Percentiles rank a stretch among this genome's conserved stretches.
Evolutionary conservation across 139 green algal species (phyloP).

Genomic region (Micractinium conductrix): DNA sequence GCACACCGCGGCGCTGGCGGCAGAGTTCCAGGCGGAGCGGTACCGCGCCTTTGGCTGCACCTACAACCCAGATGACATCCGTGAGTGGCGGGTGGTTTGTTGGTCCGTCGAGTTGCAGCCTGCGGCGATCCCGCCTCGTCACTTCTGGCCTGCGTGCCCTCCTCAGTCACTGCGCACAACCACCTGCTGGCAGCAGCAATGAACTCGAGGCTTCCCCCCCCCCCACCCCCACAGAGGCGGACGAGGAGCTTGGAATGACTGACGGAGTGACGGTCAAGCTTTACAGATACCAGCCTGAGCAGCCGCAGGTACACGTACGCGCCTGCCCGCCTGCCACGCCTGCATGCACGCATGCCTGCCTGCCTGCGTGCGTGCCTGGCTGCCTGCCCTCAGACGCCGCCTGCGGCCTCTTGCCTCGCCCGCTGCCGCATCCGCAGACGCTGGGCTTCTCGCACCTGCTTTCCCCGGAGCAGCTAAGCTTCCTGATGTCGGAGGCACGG

Average conservation of each 20-base stretch:
- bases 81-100: neutral
- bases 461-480: neutral
- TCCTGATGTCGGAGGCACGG: constrained; percentile 20
- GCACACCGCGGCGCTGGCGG: constrained; percentile 6
- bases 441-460: constrained; percentile 23
- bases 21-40: constrained; percentile 1
- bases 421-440: neutral
- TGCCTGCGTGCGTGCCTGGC: neutral
- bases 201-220: neutral
- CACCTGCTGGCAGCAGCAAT: too few relatives aligned
- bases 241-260: constrained; percentile 14
- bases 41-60: constrained; percentile 8
- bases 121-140: too few relatives aligned
- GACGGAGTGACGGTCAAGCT: constrained; percentile 18
- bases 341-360: neutral
- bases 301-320: constrained; percentile 22
- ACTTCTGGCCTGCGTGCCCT: too few relatives aligned
- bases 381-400: neutral
- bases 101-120: neutral
- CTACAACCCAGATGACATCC: constrained; percentile 32
- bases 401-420: neutral
- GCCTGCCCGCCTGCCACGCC: too few relatives aligned
- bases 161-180: too few relatives aligned
- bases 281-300: neutral
- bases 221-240: constrained; percentile 4